These are phyloP conservation scores for Erythrobasidium yunnanense DNA, from an alignment of 768 basidiomycete genomes.

Conservation along the genomic window DNA sequence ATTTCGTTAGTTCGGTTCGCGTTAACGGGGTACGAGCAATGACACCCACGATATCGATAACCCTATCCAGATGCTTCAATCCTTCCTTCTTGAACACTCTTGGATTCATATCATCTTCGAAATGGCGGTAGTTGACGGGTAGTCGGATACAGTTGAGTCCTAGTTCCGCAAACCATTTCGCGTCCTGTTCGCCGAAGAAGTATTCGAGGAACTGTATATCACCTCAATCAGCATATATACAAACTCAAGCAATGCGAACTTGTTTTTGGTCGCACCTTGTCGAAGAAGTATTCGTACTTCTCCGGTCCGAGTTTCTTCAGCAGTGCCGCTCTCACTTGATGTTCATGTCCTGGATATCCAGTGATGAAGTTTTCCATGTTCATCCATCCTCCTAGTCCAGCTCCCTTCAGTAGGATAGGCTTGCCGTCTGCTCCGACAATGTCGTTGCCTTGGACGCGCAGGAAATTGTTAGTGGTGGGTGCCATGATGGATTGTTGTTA, in stretches of 20 bases:
- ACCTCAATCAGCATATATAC: neutral
- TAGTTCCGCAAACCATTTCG: neutral
- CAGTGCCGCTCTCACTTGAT: neutral
- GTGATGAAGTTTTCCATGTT: slow-evolving; percentile 13
- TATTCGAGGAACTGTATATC: neutral
- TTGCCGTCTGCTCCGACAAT: too few species aligned
- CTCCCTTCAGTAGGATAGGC: too few species aligned
- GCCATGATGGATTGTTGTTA: too few species aligned
- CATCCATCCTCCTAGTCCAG: slow-evolving; percentile 9
- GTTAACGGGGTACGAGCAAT: neutral
- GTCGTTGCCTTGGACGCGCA: too few species aligned
- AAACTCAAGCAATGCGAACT: neutral
- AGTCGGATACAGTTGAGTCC: neutral
- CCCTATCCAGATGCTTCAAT: neutral
- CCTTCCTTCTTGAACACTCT: neutral
- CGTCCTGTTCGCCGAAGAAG: slow-evolving; percentile 5
- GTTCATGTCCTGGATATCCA: neutral
- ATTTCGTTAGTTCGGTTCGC: neutral
- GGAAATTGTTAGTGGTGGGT: too few species aligned
- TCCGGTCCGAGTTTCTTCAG: neutral
- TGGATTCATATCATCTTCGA: slow-evolving; percentile 6
- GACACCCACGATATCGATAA: neutral
- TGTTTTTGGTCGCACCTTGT: neutral
- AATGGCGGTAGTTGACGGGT: slow-evolving; percentile 2
- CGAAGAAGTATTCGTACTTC: slow-evolving; percentile 1